A percentile compares a stretch with the other conserved stretches of the same genome.
Conservation (phyloP, 2,329 filamentous ascomycete species). For the Scopulariopsis brevicaulis region DNA sequence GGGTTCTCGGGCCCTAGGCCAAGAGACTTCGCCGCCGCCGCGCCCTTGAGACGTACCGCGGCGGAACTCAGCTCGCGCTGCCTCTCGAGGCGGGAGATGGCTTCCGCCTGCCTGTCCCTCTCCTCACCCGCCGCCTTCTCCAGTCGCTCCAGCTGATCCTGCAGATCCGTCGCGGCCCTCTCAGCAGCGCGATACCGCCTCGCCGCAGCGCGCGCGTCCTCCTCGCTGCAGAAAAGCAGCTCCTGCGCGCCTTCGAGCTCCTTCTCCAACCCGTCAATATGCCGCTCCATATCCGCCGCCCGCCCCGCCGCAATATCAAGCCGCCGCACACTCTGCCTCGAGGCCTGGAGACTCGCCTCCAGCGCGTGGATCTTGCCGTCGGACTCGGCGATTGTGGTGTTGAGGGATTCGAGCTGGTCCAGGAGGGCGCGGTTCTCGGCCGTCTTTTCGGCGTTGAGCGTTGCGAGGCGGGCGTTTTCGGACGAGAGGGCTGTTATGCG, state of each 20-base stretch:
- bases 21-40: constrained; percentile 59
- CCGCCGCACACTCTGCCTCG: constrained; percentile 65
- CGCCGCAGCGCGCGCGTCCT: constrained; percentile 68
- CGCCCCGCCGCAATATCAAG: constrained; percentile 63
- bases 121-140: constrained; percentile 76
- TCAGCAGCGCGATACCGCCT: constrained; percentile 82
- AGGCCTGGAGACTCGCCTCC: constrained; percentile 64
- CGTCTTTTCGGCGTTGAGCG: constrained; percentile 64
- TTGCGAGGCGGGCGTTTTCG: constrained; percentile 64
- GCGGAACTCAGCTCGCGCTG: constrained; percentile 72
- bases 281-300: constrained; percentile 68
- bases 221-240: constrained; percentile 53
- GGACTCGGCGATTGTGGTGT: constrained; percentile 66
- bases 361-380: constrained; percentile 70
- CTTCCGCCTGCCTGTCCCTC: constrained; percentile 67
- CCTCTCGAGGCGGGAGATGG: constrained; percentile 73
- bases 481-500: constrained; percentile 68
- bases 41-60: constrained; percentile 69
- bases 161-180: constrained; percentile 62
- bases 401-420: constrained; percentile 75
- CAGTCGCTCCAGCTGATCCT: constrained; percentile 81
- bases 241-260: constrained; percentile 68
- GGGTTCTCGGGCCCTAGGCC: constrained; percentile 45
- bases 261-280: constrained; percentile 67
- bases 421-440: constrained; percentile 75